phyloP scores from a whole-genome alignment of 192 early-diverging fungal genomes.

The Pilobolus umbonatus region DNA sequence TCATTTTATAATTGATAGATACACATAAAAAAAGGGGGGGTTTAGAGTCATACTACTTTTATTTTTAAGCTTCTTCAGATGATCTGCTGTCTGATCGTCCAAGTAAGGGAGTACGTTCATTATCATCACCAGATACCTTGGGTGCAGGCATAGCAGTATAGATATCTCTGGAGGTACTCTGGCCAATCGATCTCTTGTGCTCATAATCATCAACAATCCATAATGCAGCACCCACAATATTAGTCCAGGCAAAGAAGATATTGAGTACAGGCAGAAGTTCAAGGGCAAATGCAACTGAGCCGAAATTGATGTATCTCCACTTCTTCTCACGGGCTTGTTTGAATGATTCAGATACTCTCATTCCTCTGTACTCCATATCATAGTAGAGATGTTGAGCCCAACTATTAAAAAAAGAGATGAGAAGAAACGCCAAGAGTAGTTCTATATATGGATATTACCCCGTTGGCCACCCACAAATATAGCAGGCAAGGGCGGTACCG shows the following conservation, averaged over 20 bases:
- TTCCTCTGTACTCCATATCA: constrained; percentile 42
- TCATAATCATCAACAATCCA: constrained; percentile 58
- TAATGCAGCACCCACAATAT: constrained; percentile 58
- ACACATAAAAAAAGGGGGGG: no score
- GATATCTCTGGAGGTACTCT: no score
- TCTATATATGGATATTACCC: constrained; percentile 16
- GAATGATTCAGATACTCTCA: constrained; percentile 31
- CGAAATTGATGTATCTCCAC: constrained; percentile 31
- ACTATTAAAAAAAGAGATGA: constrained; percentile 9
- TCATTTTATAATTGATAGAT: no score
- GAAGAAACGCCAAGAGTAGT: neutral
- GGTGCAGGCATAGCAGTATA: no score
- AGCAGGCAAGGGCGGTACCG: constrained; percentile 44
- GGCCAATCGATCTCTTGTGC: no score
- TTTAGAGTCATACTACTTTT: no score
- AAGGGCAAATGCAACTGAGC: constrained; percentile 47
- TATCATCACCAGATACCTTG: no score
- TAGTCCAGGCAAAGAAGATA: constrained; percentile 62
- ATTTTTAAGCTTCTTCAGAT: no score
- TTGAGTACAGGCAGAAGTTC: constrained; percentile 59
- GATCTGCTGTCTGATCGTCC: no score
- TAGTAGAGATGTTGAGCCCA: constrained; percentile 46
- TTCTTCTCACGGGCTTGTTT: constrained; percentile 32
- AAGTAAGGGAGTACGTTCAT: no score
- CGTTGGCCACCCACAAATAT: constrained; percentile 45